A percentile compares a stretch with the other conserved stretches of the same genome.
Evolutionary conservation across 202 grass and related monocot genomes (phyloP).

Genomic region (Bolboschoenoplectus hybrid): DNA sequence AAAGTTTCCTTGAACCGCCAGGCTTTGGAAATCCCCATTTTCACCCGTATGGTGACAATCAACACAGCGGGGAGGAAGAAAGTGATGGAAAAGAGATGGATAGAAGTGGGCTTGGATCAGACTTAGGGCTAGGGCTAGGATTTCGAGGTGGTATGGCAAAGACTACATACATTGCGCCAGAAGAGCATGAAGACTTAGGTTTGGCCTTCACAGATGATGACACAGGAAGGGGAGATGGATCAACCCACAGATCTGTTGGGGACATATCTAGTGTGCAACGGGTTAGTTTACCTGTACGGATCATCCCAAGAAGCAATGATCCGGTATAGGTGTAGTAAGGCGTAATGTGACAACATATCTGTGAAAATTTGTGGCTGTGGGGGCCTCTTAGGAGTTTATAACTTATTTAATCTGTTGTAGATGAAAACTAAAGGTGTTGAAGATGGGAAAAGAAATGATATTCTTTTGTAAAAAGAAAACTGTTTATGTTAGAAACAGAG

Average conservation of each 20-base stretch:
- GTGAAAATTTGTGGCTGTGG: background rate
- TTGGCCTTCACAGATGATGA: constrained; percentile 61
- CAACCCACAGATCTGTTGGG: background rate
- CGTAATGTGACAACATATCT: background rate
- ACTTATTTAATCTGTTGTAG: constrained; percentile 29
- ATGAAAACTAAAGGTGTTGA: constrained; percentile 35
- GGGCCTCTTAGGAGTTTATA: background rate
- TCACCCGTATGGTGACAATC: constrained; percentile 35
- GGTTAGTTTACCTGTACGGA: constrained; percentile 65
- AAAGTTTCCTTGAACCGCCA: constrained; percentile 30
- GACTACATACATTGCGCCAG: constrained; percentile 70
- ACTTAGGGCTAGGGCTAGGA: constrained; percentile 1
- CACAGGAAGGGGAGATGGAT: constrained; percentile 36
- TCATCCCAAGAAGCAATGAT: constrained; percentile 96
- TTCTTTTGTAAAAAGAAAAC: constrained; percentile 39
- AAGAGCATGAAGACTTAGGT: constrained; percentile 48
- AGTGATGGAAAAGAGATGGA: constrained; percentile 44
- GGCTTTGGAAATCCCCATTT: constrained; percentile 46
- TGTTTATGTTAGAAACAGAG: constrained; percentile 15
- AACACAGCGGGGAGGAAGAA: constrained; percentile 43
- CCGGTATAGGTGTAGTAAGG: constrained; percentile 55
- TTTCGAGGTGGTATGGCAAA: constrained; percentile 36
- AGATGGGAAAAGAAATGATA: constrained; percentile 32
- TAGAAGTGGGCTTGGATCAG: constrained; percentile 32
- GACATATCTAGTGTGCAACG: constrained; percentile 40